Conservation (phyloP, 2,329 filamentous ascomycete species). For the Colletotrichum magnum region DNA sequence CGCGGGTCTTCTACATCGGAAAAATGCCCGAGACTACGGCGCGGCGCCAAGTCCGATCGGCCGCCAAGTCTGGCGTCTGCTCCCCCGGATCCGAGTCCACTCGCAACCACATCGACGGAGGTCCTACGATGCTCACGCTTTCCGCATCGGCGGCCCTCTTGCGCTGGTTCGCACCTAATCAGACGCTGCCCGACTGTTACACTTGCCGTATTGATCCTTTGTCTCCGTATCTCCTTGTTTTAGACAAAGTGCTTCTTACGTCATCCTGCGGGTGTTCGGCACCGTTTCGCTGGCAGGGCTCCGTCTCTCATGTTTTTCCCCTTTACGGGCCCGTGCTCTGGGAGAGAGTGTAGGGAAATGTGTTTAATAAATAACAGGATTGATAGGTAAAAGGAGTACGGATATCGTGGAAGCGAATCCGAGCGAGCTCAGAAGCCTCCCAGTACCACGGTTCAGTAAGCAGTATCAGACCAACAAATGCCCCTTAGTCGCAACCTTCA, state of each 20-base stretch:
- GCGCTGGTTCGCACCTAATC: no score
- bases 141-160: no score
- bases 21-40: constrained; percentile 5
- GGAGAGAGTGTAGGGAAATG: no score
- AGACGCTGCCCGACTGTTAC: not conserved
- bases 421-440: no score
- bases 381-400: no score
- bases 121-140: not conserved
- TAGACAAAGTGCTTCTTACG: constrained; percentile 14
- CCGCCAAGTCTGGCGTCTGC: not conserved
- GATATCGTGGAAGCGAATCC: no score
- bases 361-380: no score
- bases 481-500: not conserved
- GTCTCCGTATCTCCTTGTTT: constrained; percentile 8
- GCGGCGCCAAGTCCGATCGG: constrained; percentile 9
- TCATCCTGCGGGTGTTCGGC: constrained; percentile 8
- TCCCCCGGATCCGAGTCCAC: not conserved
- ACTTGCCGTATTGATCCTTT: constrained; percentile 1
- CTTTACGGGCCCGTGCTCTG: not conserved
- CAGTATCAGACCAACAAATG: no score
- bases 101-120: not conserved
- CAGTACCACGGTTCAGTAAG: no score
- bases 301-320: not conserved
- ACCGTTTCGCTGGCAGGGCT: not conserved
- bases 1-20: constrained; percentile 1